A percentile compares a stretch with the other conserved stretches of the same genome.
phyloP scores from a whole-genome alignment of 805 yeast species.

The Jamesozyma lodderae region DNA sequence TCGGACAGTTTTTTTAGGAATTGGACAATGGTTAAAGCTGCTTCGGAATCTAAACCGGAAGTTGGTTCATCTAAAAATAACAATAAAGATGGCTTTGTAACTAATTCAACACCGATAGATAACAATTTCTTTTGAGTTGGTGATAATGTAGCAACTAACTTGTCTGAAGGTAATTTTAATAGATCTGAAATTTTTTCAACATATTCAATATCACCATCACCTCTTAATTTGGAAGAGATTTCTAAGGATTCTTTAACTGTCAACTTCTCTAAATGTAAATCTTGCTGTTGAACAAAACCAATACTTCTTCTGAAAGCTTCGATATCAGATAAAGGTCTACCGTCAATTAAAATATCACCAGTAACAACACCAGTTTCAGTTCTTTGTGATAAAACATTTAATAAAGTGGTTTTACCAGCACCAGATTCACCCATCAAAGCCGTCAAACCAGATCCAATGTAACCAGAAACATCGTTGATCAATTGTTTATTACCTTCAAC shows the following conservation, averaged over 20 bases:
- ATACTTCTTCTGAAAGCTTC: slow-evolving; percentile 44
- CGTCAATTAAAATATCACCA: slow-evolving; percentile 52
- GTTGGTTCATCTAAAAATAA: slow-evolving; percentile 55
- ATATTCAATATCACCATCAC: slow-evolving; percentile 25
- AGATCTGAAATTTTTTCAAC: slow-evolving; percentile 32
- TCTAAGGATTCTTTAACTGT: slow-evolving; percentile 47
- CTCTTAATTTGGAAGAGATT: slow-evolving; percentile 44
- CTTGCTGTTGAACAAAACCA: slow-evolving; percentile 55
- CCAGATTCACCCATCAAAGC: slow-evolving; percentile 62
- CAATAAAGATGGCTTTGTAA: slow-evolving; percentile 45
- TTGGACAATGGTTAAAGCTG: slow-evolving; percentile 51
- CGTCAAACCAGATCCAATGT: slow-evolving; percentile 58
- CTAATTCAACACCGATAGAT: slow-evolving; percentile 48
- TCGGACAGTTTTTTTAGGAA: slow-evolving; percentile 41
- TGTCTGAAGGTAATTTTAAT: slow-evolving; percentile 34
- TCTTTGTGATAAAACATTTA: slow-evolving; percentile 46
- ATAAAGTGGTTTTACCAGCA: slow-evolving; percentile 54
- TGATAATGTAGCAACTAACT: slow-evolving; percentile 45
- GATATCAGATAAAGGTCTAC: slow-evolving; percentile 34
- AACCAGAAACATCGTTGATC: slow-evolving; percentile 46
- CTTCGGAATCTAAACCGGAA: slow-evolving; percentile 50
- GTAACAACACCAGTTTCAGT: slow-evolving; percentile 46
- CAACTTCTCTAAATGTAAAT: slow-evolving; percentile 41
- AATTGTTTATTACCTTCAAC: slow-evolving; percentile 32
- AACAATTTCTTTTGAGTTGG: slow-evolving; percentile 48